A percentile compares a stretch with the other conserved stretches of the same genome.
phyloP scores from a whole-genome alignment of 2,329 filamentous ascomycete genomes.

The Alternaria incomplexa region DNA sequence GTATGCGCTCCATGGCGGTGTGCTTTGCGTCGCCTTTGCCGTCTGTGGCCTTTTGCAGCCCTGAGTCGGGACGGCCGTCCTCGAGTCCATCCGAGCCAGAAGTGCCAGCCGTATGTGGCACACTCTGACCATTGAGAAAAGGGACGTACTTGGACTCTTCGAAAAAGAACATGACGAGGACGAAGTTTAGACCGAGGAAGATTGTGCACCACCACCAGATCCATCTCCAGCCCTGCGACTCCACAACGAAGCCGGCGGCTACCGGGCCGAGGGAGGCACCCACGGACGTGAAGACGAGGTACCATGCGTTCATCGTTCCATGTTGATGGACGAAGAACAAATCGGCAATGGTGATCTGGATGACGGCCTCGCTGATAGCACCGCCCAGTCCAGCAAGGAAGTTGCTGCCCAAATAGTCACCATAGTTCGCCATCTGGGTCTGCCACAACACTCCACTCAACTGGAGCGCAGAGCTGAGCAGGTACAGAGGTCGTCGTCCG shows the following conservation, averaged over 20 bases:
- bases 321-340: slow-evolving; percentile 58
- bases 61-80: not conserved
- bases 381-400: slow-evolving; percentile 54
- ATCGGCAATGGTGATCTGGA: slow-evolving; percentile 57
- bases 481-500: slow-evolving; percentile 55
- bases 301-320: slow-evolving; percentile 57
- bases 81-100: not conserved
- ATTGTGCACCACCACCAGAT: slow-evolving; percentile 59
- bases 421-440: slow-evolving; percentile 51
- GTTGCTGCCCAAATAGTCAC: slow-evolving; percentile 55
- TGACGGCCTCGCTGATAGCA: slow-evolving; percentile 52
- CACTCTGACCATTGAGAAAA: slow-evolving; percentile 10
- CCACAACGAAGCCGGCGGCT: slow-evolving; percentile 51
- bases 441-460: slow-evolving; percentile 51
- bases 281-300: slow-evolving; percentile 48
- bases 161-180: slow-evolving; percentile 54
- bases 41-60: slow-evolving; percentile 3
- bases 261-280: slow-evolving; percentile 50
- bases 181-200: slow-evolving; percentile 46
- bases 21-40: slow-evolving; percentile 4
- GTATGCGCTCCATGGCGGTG: slow-evolving; percentile 7
- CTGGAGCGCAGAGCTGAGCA: slow-evolving; percentile 51
- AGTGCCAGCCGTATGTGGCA: not conserved
- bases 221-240: slow-evolving; percentile 57
- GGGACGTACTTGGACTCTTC: slow-evolving; percentile 43